Evolutionary conservation across 1,284 basidiomycete genomes (phyloP), one percentile per base, ranked within the genome.

Genomic region (Pseudozyma sp.): DNA sequence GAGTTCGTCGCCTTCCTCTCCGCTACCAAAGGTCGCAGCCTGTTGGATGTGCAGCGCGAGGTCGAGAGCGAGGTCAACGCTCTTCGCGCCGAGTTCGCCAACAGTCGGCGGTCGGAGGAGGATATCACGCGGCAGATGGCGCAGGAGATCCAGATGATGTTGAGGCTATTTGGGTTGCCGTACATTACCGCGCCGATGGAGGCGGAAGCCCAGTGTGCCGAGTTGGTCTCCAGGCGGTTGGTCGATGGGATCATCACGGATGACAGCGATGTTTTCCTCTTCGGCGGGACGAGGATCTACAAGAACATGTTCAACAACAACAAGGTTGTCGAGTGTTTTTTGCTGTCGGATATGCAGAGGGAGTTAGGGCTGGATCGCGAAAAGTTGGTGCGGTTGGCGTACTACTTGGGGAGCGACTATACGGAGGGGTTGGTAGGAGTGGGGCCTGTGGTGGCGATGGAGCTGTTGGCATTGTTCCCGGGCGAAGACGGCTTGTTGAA

Each of bases 261-360:
- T 85, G 97, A 99, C 85, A 97, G 94, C 16, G 97, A 99, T 81
- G 94, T 99, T 37, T 99, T 99, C 85, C 90, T 99, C 47, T 99
- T 99, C 77, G 96, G 97, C 34, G 96, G 93, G 16, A 87, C 89
- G 64, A 90, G 94, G 31, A 93, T 99, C 45, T 97, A 92, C 88
- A 97, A 97, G 86, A 97, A 99, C 85, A 97, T 99, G 92, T 99
- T 99, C 87, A 98, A 98, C 85, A 94, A 98, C 86, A 92, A 93
- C 65, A 98, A 97, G 87, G 97, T 94, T 9, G 96, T 98, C 62
- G 96, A 99, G 85, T 95, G 94, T 82, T 99, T 97, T 86, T 86
- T 97, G 37, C 87, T 91, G 7, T 86, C 89, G 1, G 97, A 99
- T 84, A 88, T 99, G 56, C 88, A 90, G 53, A 89, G 94, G 44